Conservation (phyloP, 345 rosid species). For the Salix dunnii region DNA sequence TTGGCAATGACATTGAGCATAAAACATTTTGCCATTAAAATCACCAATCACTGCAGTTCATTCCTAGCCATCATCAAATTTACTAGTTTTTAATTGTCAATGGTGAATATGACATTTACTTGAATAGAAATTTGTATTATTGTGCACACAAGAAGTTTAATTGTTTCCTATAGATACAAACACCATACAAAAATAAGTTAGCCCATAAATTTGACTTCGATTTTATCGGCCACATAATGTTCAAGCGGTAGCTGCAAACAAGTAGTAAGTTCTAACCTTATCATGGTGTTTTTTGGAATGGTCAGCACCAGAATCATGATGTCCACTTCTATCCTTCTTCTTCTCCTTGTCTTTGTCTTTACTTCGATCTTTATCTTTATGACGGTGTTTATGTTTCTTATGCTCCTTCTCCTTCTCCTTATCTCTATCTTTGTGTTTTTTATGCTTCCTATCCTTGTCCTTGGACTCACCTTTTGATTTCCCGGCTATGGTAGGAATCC, state of each 20-base stretch:
- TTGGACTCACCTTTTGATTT: constrained; percentile 69
- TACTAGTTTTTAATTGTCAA: neutral
- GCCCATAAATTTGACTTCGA: neutral
- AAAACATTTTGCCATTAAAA: neutral
- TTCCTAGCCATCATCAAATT: neutral
- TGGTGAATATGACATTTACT: neutral
- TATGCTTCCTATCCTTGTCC: constrained; percentile 90
- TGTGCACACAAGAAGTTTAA: neutral
- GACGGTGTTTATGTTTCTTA: constrained; percentile 85
- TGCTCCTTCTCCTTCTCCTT: constrained; percentile 88
- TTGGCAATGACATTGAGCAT: neutral
- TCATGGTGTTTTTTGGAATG: constrained; percentile 82
- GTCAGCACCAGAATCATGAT: constrained; percentile 72
- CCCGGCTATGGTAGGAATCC: constrained; percentile 64
- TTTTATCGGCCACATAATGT: neutral
- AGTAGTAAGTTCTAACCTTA: constrained; percentile 47
- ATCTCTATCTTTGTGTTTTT: constrained; percentile 78
- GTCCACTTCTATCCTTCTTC: constrained; percentile 74
- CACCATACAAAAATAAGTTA: neutral
- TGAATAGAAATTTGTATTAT: neutral
- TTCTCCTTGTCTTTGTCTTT: constrained; percentile 81
- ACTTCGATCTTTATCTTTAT: constrained; percentile 66
- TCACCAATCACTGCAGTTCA: neutral
- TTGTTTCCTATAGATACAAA: neutral
- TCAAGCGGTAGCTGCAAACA: constrained; percentile 7